A percentile compares a stretch with the other conserved stretches of the same genome.
Conservation (phyloP, 2,329 filamentous ascomycete genomes). For the Aureobasidium sp. region DNA sequence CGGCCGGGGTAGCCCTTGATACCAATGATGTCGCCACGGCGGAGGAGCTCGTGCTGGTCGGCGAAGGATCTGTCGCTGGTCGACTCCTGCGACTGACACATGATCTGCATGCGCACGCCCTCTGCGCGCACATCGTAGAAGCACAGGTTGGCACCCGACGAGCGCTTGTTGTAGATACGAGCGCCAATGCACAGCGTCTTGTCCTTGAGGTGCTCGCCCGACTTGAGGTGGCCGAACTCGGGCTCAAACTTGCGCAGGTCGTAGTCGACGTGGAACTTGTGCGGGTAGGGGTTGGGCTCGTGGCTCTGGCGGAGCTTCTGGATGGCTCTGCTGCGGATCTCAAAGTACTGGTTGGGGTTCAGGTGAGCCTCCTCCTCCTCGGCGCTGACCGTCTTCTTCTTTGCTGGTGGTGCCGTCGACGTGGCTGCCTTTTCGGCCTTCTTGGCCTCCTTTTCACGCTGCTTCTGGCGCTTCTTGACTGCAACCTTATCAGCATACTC, state of each 20-base stretch:
- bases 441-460: constrained; percentile 75
- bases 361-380: constrained; percentile 65
- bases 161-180: constrained; percentile 82
- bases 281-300: constrained; percentile 79
- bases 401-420: constrained; percentile 50
- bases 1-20: constrained; percentile 76
- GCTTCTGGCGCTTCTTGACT: constrained; percentile 92
- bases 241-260: constrained; percentile 73
- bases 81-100: constrained; percentile 80
- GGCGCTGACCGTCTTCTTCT: constrained; percentile 53
- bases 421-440: constrained; percentile 80
- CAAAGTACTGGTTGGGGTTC: constrained; percentile 85
- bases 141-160: constrained; percentile 73
- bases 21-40: constrained; percentile 88
- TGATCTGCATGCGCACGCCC: constrained; percentile 76
- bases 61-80: constrained; percentile 66
- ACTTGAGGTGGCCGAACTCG: constrained; percentile 75
- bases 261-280: constrained; percentile 85
- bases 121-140: constrained; percentile 84
- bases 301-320: constrained; percentile 67
- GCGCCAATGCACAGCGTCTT: constrained; percentile 71
- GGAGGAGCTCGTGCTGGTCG: constrained; percentile 80
- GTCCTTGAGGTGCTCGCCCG: constrained; percentile 74
- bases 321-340: constrained; percentile 81
- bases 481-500: constrained; percentile 24